Evolutionary conservation across 345 rosid genomes (phyloP).

Genomic region (Eutrema japonicum): DNA sequence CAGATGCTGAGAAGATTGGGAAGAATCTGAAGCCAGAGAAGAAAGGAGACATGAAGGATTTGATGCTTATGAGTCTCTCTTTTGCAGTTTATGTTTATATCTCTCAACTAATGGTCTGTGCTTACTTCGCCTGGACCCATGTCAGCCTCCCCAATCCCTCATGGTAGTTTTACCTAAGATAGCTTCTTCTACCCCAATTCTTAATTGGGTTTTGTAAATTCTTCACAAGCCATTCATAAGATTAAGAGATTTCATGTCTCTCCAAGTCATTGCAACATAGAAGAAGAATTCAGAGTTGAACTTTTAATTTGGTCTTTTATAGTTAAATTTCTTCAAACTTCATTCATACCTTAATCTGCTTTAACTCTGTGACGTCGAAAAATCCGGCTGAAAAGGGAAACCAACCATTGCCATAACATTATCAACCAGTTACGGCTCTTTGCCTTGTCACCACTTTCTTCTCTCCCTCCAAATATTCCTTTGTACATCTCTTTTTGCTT

Average conservation of each 20-base stretch:
- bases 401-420: constrained; percentile 32
- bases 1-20: constrained; percentile 34
- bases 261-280: constrained; percentile 21
- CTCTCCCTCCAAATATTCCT: constrained; percentile 73
- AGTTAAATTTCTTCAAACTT: neutral
- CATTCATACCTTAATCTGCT: constrained; percentile 28
- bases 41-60: constrained; percentile 85
- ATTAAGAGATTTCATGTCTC: neutral
- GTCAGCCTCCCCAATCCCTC: constrained; percentile 57
- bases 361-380: constrained; percentile 33
- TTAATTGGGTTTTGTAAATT: constrained; percentile 25
- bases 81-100: constrained; percentile 86
- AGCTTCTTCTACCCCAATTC: constrained; percentile 9
- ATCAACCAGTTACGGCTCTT: constrained; percentile 52
- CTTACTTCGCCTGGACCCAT: constrained; percentile 71
- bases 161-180: constrained; percentile 52
- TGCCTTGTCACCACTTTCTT: constrained; percentile 49
- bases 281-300: neutral
- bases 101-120: constrained; percentile 76
- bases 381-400: constrained; percentile 24
- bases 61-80: constrained; percentile 75
- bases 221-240: constrained; percentile 20
- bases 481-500: constrained; percentile 86
- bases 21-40: constrained; percentile 37
- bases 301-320: constrained; percentile 13